phyloP scores from a whole-genome alignment of 192 early-diverging fungal genomes.

The Coemansia biformis region DNA sequence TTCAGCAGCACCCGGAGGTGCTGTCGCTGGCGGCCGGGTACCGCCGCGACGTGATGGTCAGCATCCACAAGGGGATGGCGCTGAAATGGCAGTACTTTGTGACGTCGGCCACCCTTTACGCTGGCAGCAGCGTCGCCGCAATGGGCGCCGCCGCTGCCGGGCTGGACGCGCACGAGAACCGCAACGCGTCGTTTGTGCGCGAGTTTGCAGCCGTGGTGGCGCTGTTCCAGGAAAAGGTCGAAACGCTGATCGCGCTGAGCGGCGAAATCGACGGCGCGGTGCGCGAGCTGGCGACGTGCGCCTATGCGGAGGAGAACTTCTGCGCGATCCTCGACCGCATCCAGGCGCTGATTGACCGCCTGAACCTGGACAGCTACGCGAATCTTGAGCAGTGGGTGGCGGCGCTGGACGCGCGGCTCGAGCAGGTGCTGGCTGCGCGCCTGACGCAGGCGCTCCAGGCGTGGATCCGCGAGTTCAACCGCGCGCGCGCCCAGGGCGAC shows the following conservation, averaged over 20 bases:
- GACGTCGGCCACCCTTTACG: slow-evolving; percentile 48
- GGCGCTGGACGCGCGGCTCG: slow-evolving; percentile 74
- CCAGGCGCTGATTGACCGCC: slow-evolving; percentile 84
- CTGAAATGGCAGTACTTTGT: slow-evolving; percentile 96
- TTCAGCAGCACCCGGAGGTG: slow-evolving; percentile 72
- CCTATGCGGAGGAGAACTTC: slow-evolving; percentile 67
- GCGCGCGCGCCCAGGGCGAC: slow-evolving; percentile 41
- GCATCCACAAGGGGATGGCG: slow-evolving; percentile 69
- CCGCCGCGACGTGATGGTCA: slow-evolving; percentile 85
- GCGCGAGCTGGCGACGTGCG: slow-evolving; percentile 78
- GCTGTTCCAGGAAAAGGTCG: slow-evolving; percentile 95
- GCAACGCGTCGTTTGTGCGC: slow-evolving; percentile 88
- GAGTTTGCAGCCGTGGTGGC: slow-evolving; percentile 87
- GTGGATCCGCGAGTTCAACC: slow-evolving; percentile 67
- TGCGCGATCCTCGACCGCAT: slow-evolving; percentile 67
- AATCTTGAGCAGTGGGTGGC: slow-evolving; percentile 90
- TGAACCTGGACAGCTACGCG: slow-evolving; percentile 91
- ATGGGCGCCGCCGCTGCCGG: not conserved
- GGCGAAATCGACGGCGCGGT: slow-evolving; percentile 76
- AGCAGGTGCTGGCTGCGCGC: slow-evolving; percentile 66
- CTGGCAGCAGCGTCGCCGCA: slow-evolving; percentile 22
- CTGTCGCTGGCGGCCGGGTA: slow-evolving; percentile 84
- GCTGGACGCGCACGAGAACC: slow-evolving; percentile 70
- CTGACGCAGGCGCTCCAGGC: slow-evolving; percentile 71
- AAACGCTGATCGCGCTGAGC: slow-evolving; percentile 70